Base-by-base conservation (phyloP, 2,329 filamentous ascomycete species). In the Zalaria obscura region DNA sequence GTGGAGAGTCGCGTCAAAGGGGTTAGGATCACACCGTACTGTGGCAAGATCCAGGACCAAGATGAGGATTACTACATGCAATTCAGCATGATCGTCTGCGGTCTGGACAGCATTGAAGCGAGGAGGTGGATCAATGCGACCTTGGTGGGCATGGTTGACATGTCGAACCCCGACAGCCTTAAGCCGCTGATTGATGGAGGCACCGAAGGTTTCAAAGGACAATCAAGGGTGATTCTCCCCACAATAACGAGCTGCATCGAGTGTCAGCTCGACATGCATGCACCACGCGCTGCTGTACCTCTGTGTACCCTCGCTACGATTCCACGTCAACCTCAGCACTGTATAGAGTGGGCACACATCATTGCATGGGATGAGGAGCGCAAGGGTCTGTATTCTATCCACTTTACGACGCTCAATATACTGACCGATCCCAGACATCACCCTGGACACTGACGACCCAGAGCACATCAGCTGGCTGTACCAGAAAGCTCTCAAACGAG, bases 41-140 rank as follows among this genome's bases (percentile, higher is more conserved):
- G 93, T 57, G 83, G 84, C 53, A 85, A 82, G 58, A 98, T 98
- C 52, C 91, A 98, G 61, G 91, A 98, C 63, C 93, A 93, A 55
- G 88, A 94, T 58, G 83, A 93, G 55, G 79, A 82, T 45, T 98
- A 95, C 61, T 98, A 98, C 64, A 88, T 88, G 77, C 86, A 95
- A 55, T 98, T 98, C 63, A 85, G 86, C 58, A 75, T 95, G 43
- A 76, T 98, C 38, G 78, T 98, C 36, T 98, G 91, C 58, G 91
- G 93, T 2, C 69, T 98, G 25, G 91, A 98, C 70, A 94, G 86
- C 59, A 91, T 98, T 52, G 91, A 98, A 64, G 91, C 91, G 34
- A 76, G 91, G n/a, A 75, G 91, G 45, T 98, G 93, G 93, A 98
- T 98, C 62, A 98, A 98, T 59, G 81, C 88, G 40, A 95, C 82